Evolutionary conservation across 257 asterid genomes (phyloP).

Genomic region (Coffea eugenioides): DNA sequence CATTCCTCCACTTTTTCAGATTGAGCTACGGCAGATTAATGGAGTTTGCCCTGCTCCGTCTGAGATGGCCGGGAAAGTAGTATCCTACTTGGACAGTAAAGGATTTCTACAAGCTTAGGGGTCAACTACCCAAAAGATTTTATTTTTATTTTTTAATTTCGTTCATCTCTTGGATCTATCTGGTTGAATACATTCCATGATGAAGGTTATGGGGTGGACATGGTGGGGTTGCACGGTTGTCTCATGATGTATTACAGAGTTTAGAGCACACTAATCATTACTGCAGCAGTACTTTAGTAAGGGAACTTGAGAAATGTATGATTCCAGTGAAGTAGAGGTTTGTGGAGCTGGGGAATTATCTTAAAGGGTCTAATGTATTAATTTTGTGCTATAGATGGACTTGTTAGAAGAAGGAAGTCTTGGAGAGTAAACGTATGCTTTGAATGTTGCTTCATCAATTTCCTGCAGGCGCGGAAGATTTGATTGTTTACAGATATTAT

Average conservation of each 20-base stretch:
- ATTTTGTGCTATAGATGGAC: neutral
- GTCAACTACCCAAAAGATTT: neutral
- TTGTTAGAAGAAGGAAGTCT: too few relatives aligned
- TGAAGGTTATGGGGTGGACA: slow-evolving; percentile 3
- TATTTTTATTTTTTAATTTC: neutral
- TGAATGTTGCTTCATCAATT: too few relatives aligned
- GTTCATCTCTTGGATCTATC: neutral
- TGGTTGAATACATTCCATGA: neutral
- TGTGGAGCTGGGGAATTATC: neutral
- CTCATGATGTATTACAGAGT: neutral
- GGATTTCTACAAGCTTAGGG: slow-evolving; percentile 59
- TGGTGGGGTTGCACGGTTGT: neutral
- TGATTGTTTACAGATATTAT: too few relatives aligned
- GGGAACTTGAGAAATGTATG: neutral
- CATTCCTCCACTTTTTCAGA: slow-evolving; percentile 35
- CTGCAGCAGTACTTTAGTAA: neutral
- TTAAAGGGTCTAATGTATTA: neutral
- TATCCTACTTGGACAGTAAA: slow-evolving; percentile 60
- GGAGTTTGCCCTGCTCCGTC: slow-evolving; percentile 73
- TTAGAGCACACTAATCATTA: neutral
- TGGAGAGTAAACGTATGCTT: too few relatives aligned
- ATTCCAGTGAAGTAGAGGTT: neutral
- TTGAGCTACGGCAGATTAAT: slow-evolving; percentile 63
- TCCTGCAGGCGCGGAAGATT: too few relatives aligned
- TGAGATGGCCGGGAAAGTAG: slow-evolving; percentile 86